Percentiles rank a stretch among this genome's conserved stretches.
Conservation (phyloP, 768 basidiomycete species). For the Amanita pseudoporphyria region DNA sequence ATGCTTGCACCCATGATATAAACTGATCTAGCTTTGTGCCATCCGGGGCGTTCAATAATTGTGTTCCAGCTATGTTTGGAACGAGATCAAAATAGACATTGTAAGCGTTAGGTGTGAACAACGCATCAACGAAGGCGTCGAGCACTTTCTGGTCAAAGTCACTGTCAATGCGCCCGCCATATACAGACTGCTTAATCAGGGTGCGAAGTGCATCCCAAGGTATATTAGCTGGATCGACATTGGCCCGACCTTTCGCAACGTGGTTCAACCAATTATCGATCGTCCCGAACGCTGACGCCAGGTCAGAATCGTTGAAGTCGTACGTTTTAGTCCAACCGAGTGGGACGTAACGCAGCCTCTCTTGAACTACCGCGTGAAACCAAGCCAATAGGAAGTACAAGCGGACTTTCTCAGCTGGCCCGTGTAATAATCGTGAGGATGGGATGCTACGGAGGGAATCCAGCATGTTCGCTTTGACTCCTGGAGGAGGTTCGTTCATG, state of each 20-base stretch:
- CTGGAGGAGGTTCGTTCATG: constrained; percentile 98
- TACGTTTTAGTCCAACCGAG: constrained; percentile 96
- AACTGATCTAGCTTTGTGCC: constrained; percentile 91
- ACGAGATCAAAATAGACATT: constrained; percentile 91
- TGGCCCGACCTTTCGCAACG: constrained; percentile 79
- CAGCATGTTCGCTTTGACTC: constrained; percentile 91
- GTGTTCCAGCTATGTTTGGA: constrained; percentile 45
- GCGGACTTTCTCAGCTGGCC: constrained; percentile 87
- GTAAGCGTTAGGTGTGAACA: constrained; percentile 85
- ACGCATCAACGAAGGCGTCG: constrained; percentile 83
- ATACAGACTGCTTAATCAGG: constrained; percentile 92
- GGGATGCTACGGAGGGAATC: constrained; percentile 78
- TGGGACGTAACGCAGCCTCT: constrained; percentile 91
- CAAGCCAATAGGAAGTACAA: constrained; percentile 95
- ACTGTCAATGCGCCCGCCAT: constrained; percentile 89
- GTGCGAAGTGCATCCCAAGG: constrained; percentile 95
- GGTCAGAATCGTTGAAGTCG: constrained; percentile 99
- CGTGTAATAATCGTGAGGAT: constrained; percentile 62
- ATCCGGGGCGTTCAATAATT: constrained; percentile 68
- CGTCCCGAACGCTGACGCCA: constrained; percentile 83
- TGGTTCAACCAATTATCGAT: constrained; percentile 85
- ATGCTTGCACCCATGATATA: constrained; percentile 75
- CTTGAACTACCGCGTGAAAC: constrained; percentile 98
- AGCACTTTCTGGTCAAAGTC: constrained; percentile 92
- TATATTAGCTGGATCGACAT: constrained; percentile 84